Conservation (phyloP, 179 eudicot genomes). For the Corrigiola litoralis region DNA sequence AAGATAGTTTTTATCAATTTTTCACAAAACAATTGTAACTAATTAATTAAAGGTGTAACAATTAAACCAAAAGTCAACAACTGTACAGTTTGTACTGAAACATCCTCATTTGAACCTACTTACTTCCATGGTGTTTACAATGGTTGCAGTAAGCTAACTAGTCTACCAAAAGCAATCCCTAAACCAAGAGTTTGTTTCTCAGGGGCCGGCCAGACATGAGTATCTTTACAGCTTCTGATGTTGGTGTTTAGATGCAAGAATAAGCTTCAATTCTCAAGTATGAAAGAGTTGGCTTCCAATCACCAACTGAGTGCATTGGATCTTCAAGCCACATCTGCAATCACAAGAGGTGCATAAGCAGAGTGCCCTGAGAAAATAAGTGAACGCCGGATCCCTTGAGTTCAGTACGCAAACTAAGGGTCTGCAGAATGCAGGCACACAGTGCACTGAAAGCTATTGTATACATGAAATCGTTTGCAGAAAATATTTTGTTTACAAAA, state of each 20-base stretch:
- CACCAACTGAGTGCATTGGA: not conserved
- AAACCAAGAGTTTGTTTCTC: conserved; percentile 1
- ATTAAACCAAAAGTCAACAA: too few relatives aligned
- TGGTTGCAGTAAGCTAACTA: not conserved
- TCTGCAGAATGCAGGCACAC: not conserved
- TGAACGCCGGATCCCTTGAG: too few relatives aligned
- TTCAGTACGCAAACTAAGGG: not conserved
- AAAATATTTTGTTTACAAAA: not conserved
- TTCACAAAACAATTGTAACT: too few relatives aligned
- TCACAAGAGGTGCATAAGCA: not conserved
- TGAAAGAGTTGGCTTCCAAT: conserved; percentile 11
- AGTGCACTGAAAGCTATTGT: too few relatives aligned
- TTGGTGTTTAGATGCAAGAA: conserved; percentile 11
- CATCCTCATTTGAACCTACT: not conserved
- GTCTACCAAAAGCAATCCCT: not conserved
- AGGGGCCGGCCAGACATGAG: not conserved
- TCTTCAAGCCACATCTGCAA: conserved; percentile 10
- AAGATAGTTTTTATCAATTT: too few relatives aligned
- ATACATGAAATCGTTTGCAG: too few relatives aligned
- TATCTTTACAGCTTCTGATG: conserved; percentile 12
- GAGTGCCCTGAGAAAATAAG: not conserved
- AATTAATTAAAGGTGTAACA: too few relatives aligned
- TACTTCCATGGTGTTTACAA: not conserved
- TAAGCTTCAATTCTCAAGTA: conserved; percentile 10
- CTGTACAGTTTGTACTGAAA: too few relatives aligned